These are phyloP conservation scores for Mucuna pruriens DNA, from an alignment of 306 rosid genomes.

Conservation along the genomic window DNA sequence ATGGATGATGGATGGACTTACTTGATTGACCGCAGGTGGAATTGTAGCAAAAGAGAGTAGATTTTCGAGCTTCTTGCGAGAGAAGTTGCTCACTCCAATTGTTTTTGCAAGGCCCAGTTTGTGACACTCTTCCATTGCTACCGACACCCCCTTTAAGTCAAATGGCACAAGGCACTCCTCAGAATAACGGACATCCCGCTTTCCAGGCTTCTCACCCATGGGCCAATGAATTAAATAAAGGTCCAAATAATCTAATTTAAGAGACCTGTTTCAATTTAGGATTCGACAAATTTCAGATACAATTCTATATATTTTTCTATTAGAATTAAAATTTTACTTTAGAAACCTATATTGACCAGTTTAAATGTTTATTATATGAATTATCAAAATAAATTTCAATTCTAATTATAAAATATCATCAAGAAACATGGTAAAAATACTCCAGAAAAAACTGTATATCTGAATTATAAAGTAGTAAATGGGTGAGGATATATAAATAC, in stretches of 20 bases:
- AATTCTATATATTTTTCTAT: not conserved
- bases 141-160: conserved; percentile 63
- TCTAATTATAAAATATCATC: not conserved
- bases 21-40: conserved; percentile 49
- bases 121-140: conserved; percentile 63
- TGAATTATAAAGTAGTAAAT: too few relatives aligned
- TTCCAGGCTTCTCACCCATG: conserved; percentile 9
- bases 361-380: not conserved
- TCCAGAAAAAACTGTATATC: too few relatives aligned
- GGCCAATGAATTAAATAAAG: conserved; percentile 46
- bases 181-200: not conserved
- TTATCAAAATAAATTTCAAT: not conserved
- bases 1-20: not conserved
- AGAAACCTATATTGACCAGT: not conserved
- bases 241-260: conserved; percentile 26
- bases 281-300: not conserved
- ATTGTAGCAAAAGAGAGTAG: conserved; percentile 44
- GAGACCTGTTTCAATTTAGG: not conserved
- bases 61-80: conserved; percentile 25
- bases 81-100: conserved; percentile 42
- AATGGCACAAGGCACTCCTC: conserved; percentile 25
- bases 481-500: too few relatives aligned
- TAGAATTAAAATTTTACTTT: too few relatives aligned
- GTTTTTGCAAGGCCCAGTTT: conserved; percentile 28
- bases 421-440: too few relatives aligned